phyloP scores from a whole-genome alignment of 1,284 basidiomycete genomes.

The Paramarasmius palmivorus region DNA sequence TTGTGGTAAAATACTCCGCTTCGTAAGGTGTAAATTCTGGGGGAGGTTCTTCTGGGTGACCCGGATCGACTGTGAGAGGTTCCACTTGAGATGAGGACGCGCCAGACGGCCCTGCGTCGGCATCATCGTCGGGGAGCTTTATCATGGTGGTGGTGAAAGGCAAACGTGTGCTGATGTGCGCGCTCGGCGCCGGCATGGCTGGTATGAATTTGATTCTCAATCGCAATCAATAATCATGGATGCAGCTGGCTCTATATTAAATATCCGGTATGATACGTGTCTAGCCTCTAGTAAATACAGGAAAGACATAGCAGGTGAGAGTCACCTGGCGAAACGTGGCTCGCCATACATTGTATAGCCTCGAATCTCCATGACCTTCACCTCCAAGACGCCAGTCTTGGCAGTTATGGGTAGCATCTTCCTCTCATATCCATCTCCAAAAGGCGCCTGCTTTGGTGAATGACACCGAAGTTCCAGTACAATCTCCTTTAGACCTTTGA shows the following conservation, averaged over 20 bases:
- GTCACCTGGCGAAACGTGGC: background rate
- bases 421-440: background rate
- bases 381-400: background rate
- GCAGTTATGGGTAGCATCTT: background rate
- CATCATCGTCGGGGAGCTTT: conserved; percentile 1
- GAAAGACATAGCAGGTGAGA: background rate
- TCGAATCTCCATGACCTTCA: background rate
- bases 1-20: conserved; percentile 55
- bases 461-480: background rate
- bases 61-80: background rate
- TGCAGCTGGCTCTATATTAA: no score
- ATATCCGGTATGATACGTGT: no score
- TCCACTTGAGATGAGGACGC: background rate
- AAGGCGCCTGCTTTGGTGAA: background rate
- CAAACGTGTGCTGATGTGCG: no score
- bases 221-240: no score
- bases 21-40: conserved; percentile 64
- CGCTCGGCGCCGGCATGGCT: no score
- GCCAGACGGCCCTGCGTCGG: background rate
- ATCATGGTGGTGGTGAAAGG: background rate
- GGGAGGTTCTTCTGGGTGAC: conserved; percentile 39
- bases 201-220: no score
- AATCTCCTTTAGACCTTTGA: background rate
- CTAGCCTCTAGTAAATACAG: background rate
- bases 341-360: conserved; percentile 5